phyloP scores from a whole-genome alignment of 441 rosid species.

The Brassica hybrid region DNA sequence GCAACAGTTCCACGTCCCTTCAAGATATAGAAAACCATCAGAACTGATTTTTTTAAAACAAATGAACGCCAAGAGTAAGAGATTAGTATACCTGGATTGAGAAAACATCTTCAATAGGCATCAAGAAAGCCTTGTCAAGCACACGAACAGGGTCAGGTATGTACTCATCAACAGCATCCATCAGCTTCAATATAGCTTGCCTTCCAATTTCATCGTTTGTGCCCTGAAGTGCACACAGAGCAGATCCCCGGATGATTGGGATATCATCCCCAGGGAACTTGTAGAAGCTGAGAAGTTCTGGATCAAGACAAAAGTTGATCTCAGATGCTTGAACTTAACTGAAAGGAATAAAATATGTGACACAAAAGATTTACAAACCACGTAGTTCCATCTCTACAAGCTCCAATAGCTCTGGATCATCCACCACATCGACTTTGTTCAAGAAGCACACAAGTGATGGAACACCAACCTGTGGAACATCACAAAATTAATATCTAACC shows the following conservation, averaged over 20 bases:
- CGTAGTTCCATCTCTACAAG: slow-evolving; percentile 99
- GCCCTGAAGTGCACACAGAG: slow-evolving; percentile 91
- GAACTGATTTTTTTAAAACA: neutral
- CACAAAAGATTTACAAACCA: slow-evolving; percentile 41
- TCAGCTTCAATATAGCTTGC: slow-evolving; percentile 86
- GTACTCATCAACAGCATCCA: slow-evolving; percentile 98
- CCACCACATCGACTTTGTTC: slow-evolving; percentile 92
- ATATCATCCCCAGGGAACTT: slow-evolving; percentile 99
- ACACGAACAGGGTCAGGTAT: slow-evolving; percentile 97
- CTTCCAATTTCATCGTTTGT: slow-evolving; percentile 93
- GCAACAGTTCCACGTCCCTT: slow-evolving; percentile 99
- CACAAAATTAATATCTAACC: neutral
- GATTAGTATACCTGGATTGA: slow-evolving; percentile 79
- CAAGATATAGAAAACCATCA: slow-evolving; percentile 11
- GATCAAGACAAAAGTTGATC: slow-evolving; percentile 33
- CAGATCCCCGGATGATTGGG: slow-evolving; percentile 91
- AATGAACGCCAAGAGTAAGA: neutral
- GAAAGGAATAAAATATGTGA: too few relatives aligned
- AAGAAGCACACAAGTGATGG: slow-evolving; percentile 97
- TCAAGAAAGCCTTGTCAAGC: slow-evolving; percentile 94
- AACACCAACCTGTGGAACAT: slow-evolving; percentile 81
- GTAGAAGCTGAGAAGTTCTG: slow-evolving; percentile 98
- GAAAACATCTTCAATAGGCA: slow-evolving; percentile 99
- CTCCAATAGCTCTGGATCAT: slow-evolving; percentile 89
- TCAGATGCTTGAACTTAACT: slow-evolving; percentile 21